Conservation (phyloP, 2,329 filamentous ascomycete genomes). For the Cryphonectria radicalis region DNA sequence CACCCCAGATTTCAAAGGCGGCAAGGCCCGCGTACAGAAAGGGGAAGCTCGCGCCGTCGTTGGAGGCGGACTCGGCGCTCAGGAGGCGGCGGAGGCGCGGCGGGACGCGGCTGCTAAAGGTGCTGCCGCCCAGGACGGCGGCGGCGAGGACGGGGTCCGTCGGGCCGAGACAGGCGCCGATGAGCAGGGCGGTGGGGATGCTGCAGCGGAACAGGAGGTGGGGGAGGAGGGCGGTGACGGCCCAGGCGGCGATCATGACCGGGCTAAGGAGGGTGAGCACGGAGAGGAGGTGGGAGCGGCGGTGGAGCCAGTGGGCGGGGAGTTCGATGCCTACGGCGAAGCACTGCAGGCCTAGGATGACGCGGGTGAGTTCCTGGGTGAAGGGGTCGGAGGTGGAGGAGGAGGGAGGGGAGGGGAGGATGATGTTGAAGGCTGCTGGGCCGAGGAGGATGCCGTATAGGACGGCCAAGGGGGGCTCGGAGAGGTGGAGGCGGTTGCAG, state of each 20-base stretch:
- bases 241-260: slow-evolving; percentile 72
- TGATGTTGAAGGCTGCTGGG: slow-evolving; percentile 15
- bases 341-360: slow-evolving; percentile 74
- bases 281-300: slow-evolving; percentile 19
- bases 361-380: slow-evolving; percentile 64
- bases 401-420: background rate
- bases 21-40: slow-evolving; percentile 23
- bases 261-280: slow-evolving; percentile 66
- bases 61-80: slow-evolving; percentile 68
- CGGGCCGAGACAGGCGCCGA: slow-evolving; percentile 71
- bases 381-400: slow-evolving; percentile 10
- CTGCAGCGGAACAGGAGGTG: slow-evolving; percentile 67
- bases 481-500: slow-evolving; percentile 25
- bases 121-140: slow-evolving; percentile 56
- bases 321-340: slow-evolving; percentile 75
- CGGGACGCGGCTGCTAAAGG: slow-evolving; percentile 67
- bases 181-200: slow-evolving; percentile 62
- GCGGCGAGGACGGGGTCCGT: slow-evolving; percentile 74
- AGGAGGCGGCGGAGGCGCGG: slow-evolving; percentile 67
- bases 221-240: slow-evolving; percentile 63
- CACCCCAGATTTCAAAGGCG: background rate
- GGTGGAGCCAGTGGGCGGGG: slow-evolving; percentile 48
- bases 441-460: slow-evolving; percentile 26
- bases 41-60: slow-evolving; percentile 40
- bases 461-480: slow-evolving; percentile 22